Evolutionary conservation across 2,329 filamentous ascomycete species (phyloP).

Genomic region (Blumeriella jaapii): DNA sequence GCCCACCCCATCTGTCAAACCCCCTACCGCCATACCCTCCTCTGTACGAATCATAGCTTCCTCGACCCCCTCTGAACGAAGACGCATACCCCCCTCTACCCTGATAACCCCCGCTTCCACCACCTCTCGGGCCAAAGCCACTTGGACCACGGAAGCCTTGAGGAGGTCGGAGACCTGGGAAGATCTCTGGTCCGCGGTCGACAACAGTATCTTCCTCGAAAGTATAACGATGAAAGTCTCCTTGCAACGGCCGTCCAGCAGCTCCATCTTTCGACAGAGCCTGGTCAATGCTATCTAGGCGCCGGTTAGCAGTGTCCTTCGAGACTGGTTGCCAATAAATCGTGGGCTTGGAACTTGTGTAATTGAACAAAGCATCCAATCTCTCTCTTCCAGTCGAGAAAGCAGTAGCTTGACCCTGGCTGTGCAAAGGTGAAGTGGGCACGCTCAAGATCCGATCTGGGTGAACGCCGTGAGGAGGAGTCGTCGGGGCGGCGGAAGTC

Average conservation of each 20-base stretch:
- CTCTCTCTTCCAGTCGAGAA: conserved; percentile 5
- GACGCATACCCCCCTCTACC: conserved; percentile 1
- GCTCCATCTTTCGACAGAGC: conserved; percentile 29
- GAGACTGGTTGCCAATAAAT: conserved; percentile 55
- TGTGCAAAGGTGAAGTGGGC: conserved; percentile 23
- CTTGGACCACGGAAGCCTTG: conserved; percentile 28
- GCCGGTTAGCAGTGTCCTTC: conserved; percentile 48
- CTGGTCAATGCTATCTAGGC: conserved; percentile 48
- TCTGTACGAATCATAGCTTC: conserved; percentile 4
- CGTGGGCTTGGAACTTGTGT: conserved; percentile 49
- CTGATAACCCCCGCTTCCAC: conserved; percentile 3
- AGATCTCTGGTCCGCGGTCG: conserved; percentile 61
- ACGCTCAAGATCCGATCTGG: conserved; percentile 21
- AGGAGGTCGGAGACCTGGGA: conserved; percentile 50
- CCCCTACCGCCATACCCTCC: neutral
- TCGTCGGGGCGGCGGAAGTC: conserved; percentile 16
- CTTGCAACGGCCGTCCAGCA: conserved; percentile 29
- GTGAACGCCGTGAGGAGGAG: conserved; percentile 28
- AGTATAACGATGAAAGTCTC: conserved; percentile 49
- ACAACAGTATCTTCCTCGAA: conserved; percentile 61
- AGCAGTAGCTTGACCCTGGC: conserved; percentile 3
- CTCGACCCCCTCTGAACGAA: conserved; percentile 9
- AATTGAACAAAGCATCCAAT: conserved; percentile 47
- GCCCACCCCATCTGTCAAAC: neutral
- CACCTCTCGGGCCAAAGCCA: conserved; percentile 4